Evolutionary conservation across 768 basidiomycete genomes (phyloP), one percentile per base, ranked within the genome.

Genomic region (Trametes villosa): DNA sequence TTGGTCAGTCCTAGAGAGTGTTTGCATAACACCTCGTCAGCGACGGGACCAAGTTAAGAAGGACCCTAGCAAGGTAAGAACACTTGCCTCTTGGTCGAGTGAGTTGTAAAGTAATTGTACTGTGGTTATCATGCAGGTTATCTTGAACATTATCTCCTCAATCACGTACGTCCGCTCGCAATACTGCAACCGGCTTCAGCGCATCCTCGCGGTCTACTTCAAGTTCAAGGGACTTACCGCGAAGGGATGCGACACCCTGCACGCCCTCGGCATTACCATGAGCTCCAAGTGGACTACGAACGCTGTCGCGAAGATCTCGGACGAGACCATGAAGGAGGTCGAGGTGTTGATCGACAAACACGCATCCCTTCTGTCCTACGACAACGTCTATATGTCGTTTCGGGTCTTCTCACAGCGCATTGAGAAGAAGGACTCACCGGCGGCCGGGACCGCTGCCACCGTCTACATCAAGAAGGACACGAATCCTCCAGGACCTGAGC

Each of bases 281-380:
- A 69, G 67, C 55, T 63, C 69, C 30, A 69, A 66, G 33, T 72
- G 71, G 71, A 70, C 60, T 8, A 53, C 30, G 20, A 36, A 33
- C 46, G 53, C 9, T 17, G 63, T 52, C 45, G 64, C 0, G 26
- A 64, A 2, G 76, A 71, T 48, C 61, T 78, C 63, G 72, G 73
- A 54, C 0, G 60, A 70, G 53, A 69, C 70, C 1, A 56, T 38
- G 22, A 8, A 8, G 9, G 20, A n/a, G 4, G 42, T 44, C 22
- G n/a, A 20, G 6, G 17, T 4, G 22, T 9, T 20, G 9, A 4
- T 24, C 17, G 4, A 20, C 18, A 22, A 20, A 6, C 17, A 20
- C 22, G 18, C 11, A 8, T 22, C 17, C 20, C 6, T 44, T 9
- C 27, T 46, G 15, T 53, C 38, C 8, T 30, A 24, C 15, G 51